These are phyloP conservation scores for Pythium utonaiense DNA, from an alignment of 352 stramenopile species.

Conservation along the genomic window DNA sequence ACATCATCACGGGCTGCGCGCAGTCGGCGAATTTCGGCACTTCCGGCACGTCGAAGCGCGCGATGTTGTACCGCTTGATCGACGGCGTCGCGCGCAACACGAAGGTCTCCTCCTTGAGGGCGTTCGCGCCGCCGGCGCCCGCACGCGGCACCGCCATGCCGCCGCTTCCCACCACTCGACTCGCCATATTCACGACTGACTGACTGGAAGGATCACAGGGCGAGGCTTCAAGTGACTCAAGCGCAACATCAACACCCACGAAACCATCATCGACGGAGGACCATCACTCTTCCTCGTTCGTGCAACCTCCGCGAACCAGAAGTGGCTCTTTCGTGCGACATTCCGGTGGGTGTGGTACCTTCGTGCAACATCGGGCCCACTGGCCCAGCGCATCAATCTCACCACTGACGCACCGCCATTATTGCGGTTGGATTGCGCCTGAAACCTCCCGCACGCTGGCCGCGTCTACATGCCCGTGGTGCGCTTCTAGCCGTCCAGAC, in stretches of 20 bases:
- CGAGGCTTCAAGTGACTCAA: neutral
- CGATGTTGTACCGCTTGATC: constrained; percentile 88
- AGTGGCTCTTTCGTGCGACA: no score
- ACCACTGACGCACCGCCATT: neutral
- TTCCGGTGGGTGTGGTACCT: neutral
- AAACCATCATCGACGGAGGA: neutral
- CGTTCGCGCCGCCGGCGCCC: neutral
- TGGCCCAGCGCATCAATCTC: neutral
- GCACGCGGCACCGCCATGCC: constrained; percentile 4
- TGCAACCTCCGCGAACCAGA: no score
- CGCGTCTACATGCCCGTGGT: neutral
- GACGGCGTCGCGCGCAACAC: constrained; percentile 79
- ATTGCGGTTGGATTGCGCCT: neutral
- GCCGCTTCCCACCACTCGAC: neutral
- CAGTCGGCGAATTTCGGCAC: constrained; percentile 58
- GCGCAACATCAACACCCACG: neutral
- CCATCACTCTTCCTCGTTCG: neutral
- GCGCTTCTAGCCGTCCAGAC: no score
- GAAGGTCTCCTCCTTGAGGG: constrained; percentile 52
- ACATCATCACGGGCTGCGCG: constrained; percentile 85
- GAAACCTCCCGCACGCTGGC: neutral
- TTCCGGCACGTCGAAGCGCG: constrained; percentile 70
- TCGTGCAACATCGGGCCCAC: neutral
- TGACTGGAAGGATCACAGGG: constrained; percentile 4
- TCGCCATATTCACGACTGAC: neutral